Evolutionary conservation across 768 basidiomycete genomes (phyloP).

Genomic region (Cubamyces lactineus): DNA sequence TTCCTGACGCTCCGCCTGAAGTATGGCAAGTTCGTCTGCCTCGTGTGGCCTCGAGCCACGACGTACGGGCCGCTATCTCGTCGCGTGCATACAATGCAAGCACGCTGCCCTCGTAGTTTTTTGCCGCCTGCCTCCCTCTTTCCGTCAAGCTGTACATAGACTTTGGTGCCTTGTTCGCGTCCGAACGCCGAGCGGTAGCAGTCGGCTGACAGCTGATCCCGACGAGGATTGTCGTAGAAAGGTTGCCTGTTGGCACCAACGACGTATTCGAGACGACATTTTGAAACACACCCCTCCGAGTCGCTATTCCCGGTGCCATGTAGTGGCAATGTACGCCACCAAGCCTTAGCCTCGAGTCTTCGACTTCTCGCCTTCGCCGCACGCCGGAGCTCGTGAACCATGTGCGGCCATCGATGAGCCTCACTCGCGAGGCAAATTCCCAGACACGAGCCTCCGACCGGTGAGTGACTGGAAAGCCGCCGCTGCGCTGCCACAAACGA

Average conservation of each 20-base stretch:
- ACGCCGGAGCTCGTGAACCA: not conserved
- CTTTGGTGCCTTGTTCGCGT: not conserved
- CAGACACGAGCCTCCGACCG: slow-evolving; percentile 5
- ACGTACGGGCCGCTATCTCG: slow-evolving; percentile 17
- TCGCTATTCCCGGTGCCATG: slow-evolving; percentile 9
- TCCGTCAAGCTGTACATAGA: slow-evolving; percentile 6
- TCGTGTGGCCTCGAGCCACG: slow-evolving; percentile 15
- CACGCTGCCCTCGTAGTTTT: not conserved
- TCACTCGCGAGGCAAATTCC: not conserved
- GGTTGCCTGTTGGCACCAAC: not conserved
- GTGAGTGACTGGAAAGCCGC: not conserved
- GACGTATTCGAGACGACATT: not conserved
- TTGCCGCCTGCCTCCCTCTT: slow-evolving; percentile 1
- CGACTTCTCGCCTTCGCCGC: slow-evolving; percentile 16
- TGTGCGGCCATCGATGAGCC: not conserved
- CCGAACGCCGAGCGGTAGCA: slow-evolving; percentile 7
- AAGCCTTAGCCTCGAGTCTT: slow-evolving; percentile 8
- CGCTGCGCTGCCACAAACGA: not conserved
- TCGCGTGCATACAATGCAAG: slow-evolving; percentile 4
- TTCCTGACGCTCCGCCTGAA: slow-evolving; percentile 20
- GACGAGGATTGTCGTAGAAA: not conserved
- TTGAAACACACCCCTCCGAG: not conserved
- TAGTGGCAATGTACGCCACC: slow-evolving; percentile 9
- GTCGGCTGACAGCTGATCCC: not conserved
- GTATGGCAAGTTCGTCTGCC: slow-evolving; percentile 10